Evolutionary conservation across 1,139 yeast species (phyloP).

Genomic region (Magnusiomyces suaveolens): DNA sequence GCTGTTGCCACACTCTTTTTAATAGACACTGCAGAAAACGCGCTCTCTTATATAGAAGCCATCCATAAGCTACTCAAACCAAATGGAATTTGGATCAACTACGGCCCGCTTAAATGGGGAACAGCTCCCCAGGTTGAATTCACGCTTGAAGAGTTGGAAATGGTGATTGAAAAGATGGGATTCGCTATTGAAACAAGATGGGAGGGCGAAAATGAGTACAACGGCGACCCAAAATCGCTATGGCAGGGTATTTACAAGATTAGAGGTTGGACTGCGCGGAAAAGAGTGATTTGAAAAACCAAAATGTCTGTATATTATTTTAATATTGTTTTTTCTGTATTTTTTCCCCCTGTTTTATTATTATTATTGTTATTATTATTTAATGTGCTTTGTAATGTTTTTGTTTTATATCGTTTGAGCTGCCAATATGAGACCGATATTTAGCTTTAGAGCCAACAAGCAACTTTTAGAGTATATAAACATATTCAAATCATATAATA

Average conservation of each 20-base stretch:
- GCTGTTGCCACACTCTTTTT: conserved; percentile 61
- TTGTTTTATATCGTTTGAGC: too few species aligned
- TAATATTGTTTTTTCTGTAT: background rate
- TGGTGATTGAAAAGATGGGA: conserved; percentile 46
- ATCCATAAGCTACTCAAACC: conserved; percentile 42
- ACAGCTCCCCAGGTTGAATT: conserved; percentile 74
- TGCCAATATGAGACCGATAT: too few species aligned
- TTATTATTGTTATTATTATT: too few species aligned
- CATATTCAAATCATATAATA: too few species aligned
- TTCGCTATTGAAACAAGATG: conserved; percentile 48
- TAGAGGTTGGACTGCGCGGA: conserved; percentile 25
- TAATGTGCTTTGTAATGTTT: too few species aligned
- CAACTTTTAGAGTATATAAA: too few species aligned
- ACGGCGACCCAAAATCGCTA: conserved; percentile 24
- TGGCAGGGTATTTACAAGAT: conserved; percentile 25
- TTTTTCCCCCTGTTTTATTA: too few species aligned
- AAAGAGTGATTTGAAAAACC: background rate
- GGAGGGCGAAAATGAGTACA: conserved; percentile 25
- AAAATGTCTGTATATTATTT: background rate
- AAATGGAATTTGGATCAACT: conserved; percentile 65
- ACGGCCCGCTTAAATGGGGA: conserved; percentile 84
- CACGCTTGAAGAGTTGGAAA: conserved; percentile 51
- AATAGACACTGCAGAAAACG: conserved; percentile 79
- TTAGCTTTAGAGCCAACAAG: too few species aligned
- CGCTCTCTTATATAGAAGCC: conserved; percentile 59